Evolutionary conservation across 1,284 basidiomycete genomes (phyloP), one percentile per base, ranked within the genome.

Genomic region (Wolfiporia cocos): DNA sequence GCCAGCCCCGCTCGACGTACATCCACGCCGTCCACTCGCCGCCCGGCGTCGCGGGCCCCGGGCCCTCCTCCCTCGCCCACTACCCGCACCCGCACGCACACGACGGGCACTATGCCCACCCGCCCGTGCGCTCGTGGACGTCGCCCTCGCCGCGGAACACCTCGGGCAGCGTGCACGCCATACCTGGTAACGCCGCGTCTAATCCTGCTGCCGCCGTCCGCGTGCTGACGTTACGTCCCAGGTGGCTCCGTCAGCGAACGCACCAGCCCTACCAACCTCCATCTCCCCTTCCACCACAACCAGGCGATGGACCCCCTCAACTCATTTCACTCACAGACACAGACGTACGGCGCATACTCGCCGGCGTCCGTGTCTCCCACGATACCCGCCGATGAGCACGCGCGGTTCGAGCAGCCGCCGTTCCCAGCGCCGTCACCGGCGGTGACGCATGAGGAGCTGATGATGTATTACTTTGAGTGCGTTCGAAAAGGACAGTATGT

Each of bases 401-500:
- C n/a, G n/a, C n/a, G n/a, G n/a, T n/a, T n/a, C n/a, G n/a, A n/a
- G n/a, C n/a, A n/a, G n/a, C n/a, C n/a, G n/a, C n/a, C n/a, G n/a
- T n/a, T n/a, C n/a, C n/a, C n/a, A n/a, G n/a, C n/a, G n/a, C n/a
- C n/a, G n/a, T n/a, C n/a, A n/a, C n/a, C n/a, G n/a, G n/a, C n/a
- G n/a, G 37, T 42, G 15, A 34, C 44, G 11, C 42, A 44, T 31
- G 53, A 56, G 9, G 71, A 78, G 34, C 71, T 79, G 49, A 70
- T 82, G 39, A 63, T 76, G 51, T 81, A 84, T 57, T 86, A 83
- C 58, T 84, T 86, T 53, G 71, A 76, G 43, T 70, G 78, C 48
- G 77, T 85, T 44, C 74, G 74, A 20, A 72, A 71, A 51, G 64
- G 76, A 36, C 74, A 81, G 53, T 76, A 73, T 49, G 67, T 73